Base-by-base conservation (phyloP, 805 yeast genomes). In the Nakazawaea wickerhamii region DNA sequence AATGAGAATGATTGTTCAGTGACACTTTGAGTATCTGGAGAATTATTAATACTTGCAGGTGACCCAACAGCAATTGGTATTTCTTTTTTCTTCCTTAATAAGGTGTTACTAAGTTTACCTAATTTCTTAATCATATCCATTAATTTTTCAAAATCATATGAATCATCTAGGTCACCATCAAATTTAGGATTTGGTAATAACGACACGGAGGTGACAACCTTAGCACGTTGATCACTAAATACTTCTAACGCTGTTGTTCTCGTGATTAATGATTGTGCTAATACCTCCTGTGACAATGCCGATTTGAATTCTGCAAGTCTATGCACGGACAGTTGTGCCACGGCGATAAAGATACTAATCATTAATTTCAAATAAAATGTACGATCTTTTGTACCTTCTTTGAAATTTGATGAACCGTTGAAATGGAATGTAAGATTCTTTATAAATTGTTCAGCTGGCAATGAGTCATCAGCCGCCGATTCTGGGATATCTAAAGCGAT, bases 311-410 rank as follows among this genome's bases (percentile, higher is more conserved):
- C 30, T 11, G 21, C 4, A 8, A 40, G 30, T 10, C 40, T 30
- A 10, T 14, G 30, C 9, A 42, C 30, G 7, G 35, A 37, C 33
- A 26, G 34, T 26, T 42, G 45, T 4, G 35, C 21, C 3, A 32
- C 18, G 2, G 23, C 22, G 13, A 37, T 25, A 21, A 31, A 42
- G n/a, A 26, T 20, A 14, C 34, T 9, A 7, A 31, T 21, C 17
- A 32, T 18, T 17, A 23, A 42, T 21, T 42, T 42, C 30, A 42
- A 13, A 17, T 42, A 42, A 19, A 27, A 42, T 17, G 17, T 9
- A 13, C 19, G 31, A 6, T 26, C 25, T 31, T 37, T 42, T 5
- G 15, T 36, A 5, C n/a, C 19, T 9, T 17, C 30, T 26, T 27
- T 32, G 34, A 42, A 42, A 27, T 36, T 31, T 21, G 41, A 25